phyloP scores from a whole-genome alignment of 1,284 basidiomycete species.

The Clitocybe nebularis region DNA sequence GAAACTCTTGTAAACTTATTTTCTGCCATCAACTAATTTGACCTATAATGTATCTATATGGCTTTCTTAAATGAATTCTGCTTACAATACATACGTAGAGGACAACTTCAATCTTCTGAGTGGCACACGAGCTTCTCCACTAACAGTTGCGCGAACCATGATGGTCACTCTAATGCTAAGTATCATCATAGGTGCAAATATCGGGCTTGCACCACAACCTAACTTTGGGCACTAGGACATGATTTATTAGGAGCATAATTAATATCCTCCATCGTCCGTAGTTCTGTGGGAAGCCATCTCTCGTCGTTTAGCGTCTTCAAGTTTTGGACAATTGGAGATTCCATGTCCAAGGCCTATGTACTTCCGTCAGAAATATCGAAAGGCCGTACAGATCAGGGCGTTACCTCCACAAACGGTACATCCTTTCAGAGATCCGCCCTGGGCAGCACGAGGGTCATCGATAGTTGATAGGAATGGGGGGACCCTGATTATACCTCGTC shows the following conservation, averaged over 20 bases:
- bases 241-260: not conserved
- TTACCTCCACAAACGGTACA: constrained; percentile 95
- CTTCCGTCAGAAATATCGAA: not conserved
- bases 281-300: constrained; percentile 82
- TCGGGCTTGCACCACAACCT: too few species aligned
- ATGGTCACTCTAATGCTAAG: too few species aligned
- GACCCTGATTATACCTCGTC: constrained; percentile 52
- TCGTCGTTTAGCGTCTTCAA: constrained; percentile 89
- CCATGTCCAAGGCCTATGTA: constrained; percentile 82
- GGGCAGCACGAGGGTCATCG: constrained; percentile 85
- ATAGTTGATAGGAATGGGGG: constrained; percentile 93
- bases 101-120: too few species aligned
- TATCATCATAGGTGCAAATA: too few species aligned
- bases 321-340: constrained; percentile 92
- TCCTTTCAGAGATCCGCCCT: constrained; percentile 76
- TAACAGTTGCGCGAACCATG: too few species aligned
- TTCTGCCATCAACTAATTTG: too few species aligned
- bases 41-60: too few species aligned
- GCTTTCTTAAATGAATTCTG: too few species aligned
- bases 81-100: too few species aligned
- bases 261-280: constrained; percentile 46
- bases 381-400: constrained; percentile 12
- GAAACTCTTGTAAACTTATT: too few species aligned
- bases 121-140: too few species aligned
- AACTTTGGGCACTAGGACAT: too few species aligned